Evolutionary conservation across 345 rosid species (phyloP), one percentile per base, ranked within the genome.

Genomic region (Gossypium longicalyx): DNA sequence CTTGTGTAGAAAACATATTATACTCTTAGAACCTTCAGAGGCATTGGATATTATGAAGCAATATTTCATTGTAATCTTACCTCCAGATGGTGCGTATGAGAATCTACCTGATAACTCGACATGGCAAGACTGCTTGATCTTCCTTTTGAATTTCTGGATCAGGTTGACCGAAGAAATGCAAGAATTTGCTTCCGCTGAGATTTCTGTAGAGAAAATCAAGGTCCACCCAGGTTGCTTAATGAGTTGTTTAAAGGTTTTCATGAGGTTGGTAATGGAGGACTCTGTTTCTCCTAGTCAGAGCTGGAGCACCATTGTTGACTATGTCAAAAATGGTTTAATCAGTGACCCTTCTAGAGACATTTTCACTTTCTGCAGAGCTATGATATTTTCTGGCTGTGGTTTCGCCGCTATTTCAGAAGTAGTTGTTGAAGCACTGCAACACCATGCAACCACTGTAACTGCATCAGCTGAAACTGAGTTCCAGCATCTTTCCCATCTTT

Each of bases 101-200:
- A 85, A 68, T 76, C 72, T 93, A 74, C 91, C 88, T n/a, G 99
- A 93, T 85, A 85, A 84, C 81, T 90, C 99, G 47, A 76, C 89
- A 77, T 95, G 97, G 97, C 98, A 95, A 88, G 99, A 89, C 22
- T 86, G 92, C 63, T 88, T 93, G n/a, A 90, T 95, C 62, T 67
- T 86, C 77, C 84, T 93, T 72, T 68, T 95, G 72, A 91, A 88
- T 83, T 95, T 93, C 79, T 93, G 90, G 91, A 81, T 90, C 75
- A 83, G 87, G 81, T 74, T 93, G 87, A 75, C 87, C 9, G 93
- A 87, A 82, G 99, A 90, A 78, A 87, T 95, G 91, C 84, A 76
- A 74, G 89, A 91, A 85, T 74, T 90, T 44, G 72, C 70, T 25
- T 87, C 81, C 67, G 47, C 20, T 71, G 77, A 73, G 67, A 74